Percentiles rank a stretch among this genome's conserved stretches.
phyloP scores from a whole-genome alignment of 176 grass and related monocot species.

The Zizania latifolia region DNA sequence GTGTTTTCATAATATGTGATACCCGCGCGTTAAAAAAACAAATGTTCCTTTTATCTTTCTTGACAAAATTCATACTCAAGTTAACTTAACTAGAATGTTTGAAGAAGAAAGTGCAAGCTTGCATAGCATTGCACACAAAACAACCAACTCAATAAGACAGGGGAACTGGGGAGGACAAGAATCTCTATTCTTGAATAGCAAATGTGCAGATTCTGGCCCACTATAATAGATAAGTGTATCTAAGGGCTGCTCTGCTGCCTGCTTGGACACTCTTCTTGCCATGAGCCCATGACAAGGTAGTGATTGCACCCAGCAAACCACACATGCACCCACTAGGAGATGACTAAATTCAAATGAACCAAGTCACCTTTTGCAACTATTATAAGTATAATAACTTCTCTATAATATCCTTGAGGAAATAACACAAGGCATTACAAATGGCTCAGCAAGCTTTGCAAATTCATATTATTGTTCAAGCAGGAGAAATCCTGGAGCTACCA shows the following conservation, averaged over 20 bases:
- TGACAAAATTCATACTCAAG: constrained; percentile 21
- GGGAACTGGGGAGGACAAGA: neutral
- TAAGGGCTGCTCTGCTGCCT: neutral
- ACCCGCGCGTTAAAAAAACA: constrained; percentile 6
- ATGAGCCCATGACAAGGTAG: neutral
- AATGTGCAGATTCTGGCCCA: neutral
- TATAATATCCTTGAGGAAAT: constrained; percentile 5
- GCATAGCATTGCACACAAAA: neutral
- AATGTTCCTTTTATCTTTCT: neutral
- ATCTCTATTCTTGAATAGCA: neutral
- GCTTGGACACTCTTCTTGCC: neutral
- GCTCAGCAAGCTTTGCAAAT: neutral
- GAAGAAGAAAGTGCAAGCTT: constrained; percentile 1
- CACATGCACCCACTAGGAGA: neutral
- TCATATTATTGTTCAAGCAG: neutral
- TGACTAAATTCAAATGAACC: constrained; percentile 15
- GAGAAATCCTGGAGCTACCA: neutral
- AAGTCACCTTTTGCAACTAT: neutral
- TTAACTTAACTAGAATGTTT: neutral
- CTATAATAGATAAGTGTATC: neutral
- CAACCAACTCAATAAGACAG: neutral
- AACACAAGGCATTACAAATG: constrained; percentile 5
- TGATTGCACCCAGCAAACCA: constrained; percentile 4
- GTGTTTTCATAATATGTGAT: neutral
- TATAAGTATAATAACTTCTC: neutral